Conservation (phyloP, 163 green algal species). For the Picocystis sp. region DNA sequence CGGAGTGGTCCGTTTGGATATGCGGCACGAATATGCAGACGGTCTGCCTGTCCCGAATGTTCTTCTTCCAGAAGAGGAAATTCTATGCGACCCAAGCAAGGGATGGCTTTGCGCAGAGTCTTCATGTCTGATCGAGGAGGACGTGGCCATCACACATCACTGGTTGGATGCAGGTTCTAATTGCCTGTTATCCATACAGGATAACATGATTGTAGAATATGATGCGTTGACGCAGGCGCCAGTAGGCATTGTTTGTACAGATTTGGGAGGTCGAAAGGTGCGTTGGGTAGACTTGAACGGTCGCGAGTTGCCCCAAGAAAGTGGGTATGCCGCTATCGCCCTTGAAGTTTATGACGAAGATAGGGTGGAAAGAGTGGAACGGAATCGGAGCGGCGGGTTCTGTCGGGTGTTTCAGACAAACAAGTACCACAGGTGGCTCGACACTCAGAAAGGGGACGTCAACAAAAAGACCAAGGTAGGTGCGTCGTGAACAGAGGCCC, state of each 20-base stretch:
- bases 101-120: slow-evolving; percentile 46
- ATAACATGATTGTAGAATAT: slow-evolving; percentile 48
- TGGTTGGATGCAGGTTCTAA: slow-evolving; percentile 37
- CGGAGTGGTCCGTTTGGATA: slow-evolving; percentile 31
- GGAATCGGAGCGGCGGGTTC: background rate
- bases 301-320: background rate
- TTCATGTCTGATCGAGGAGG: slow-evolving; percentile 26
- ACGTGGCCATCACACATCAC: background rate
- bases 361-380: background rate
- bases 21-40: slow-evolving; percentile 28
- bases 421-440: slow-evolving; percentile 29
- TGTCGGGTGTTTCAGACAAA: slow-evolving; percentile 47
- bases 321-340: slow-evolving; percentile 5
- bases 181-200: slow-evolving; percentile 41
- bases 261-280: slow-evolving; percentile 12
- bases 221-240: slow-evolving; percentile 27
- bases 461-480: too few species aligned
- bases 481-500: too few species aligned
- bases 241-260: slow-evolving; percentile 33
- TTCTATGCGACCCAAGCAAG: slow-evolving; percentile 34
- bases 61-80: slow-evolving; percentile 28
- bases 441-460: too few species aligned
- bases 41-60: slow-evolving; percentile 1
- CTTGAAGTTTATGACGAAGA: background rate
- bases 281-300: slow-evolving; percentile 19